phyloP scores from a whole-genome alignment of 202 grass and related monocot species.

The Hordeum pubiflorum region DNA sequence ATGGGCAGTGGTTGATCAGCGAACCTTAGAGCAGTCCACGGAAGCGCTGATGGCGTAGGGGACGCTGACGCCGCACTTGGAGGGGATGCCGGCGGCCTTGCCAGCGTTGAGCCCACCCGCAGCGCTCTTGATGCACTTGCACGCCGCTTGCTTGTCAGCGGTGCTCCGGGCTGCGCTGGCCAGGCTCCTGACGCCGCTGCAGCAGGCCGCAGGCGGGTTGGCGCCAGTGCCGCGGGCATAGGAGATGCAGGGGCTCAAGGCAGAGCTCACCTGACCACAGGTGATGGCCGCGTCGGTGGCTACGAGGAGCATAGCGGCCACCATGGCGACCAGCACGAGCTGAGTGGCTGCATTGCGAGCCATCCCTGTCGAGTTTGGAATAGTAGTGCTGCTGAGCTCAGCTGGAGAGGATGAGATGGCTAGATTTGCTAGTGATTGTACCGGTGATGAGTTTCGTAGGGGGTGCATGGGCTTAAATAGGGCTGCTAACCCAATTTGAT shows the following conservation, averaged over 20 bases:
- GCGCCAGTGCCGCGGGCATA: constrained; percentile 6
- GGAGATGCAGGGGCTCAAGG: neutral
- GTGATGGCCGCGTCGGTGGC: neutral
- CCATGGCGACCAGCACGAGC: neutral
- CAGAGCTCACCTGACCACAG: constrained; percentile 24
- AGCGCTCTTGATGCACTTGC: constrained; percentile 1
- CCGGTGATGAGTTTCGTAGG: neutral
- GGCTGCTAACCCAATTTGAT: no score
- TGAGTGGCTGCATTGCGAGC: neutral
- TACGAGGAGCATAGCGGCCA: constrained; percentile 8
- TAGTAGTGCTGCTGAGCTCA: neutral
- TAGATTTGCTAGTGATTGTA: neutral
- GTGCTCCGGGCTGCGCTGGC: neutral
- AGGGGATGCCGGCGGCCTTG: constrained; percentile 28
- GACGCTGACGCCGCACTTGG: constrained; percentile 44
- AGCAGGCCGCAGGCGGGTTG: neutral
- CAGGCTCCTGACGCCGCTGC: constrained; percentile 20
- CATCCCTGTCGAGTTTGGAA: neutral
- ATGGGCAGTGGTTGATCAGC: neutral
- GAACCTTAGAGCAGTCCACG: constrained; percentile 26
- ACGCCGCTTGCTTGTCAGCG: constrained; percentile 22
- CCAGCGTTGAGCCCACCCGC: constrained; percentile 12
- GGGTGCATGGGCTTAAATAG: neutral
- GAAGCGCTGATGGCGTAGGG: constrained; percentile 38
- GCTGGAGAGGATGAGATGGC: neutral